A percentile compares a stretch with the other conserved stretches of the same genome.
Evolutionary conservation across 129 eudicot genomes (phyloP).

Genomic region (Chrysanthemum makinoi): DNA sequence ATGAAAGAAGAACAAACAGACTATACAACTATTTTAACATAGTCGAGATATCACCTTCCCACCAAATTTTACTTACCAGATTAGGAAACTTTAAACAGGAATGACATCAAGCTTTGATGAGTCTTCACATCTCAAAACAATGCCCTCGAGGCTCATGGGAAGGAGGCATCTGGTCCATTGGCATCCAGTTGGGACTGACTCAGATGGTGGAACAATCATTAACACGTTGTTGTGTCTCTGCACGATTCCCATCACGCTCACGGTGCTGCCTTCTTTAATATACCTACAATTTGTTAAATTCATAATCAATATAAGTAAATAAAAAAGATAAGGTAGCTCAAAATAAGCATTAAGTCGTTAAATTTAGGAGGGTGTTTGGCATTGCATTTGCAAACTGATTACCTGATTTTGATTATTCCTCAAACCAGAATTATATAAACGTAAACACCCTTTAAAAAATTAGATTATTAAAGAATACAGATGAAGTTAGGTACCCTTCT

Average conservation of each 20-base stretch:
- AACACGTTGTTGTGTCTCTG: constrained; percentile 65
- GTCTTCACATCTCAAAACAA: constrained; percentile 66
- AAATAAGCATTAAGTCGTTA: no score
- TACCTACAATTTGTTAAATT: constrained; percentile 32
- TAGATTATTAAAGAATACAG: no score
- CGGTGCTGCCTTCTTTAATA: constrained; percentile 70
- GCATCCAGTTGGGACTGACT: constrained; percentile 58
- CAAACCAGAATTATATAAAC: no score
- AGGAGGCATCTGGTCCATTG: constrained; percentile 63
- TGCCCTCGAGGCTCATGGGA: constrained; percentile 62
- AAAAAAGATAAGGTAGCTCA: not conserved
- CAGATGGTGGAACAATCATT: constrained; percentile 74
- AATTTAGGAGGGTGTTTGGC: not conserved
- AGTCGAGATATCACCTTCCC: constrained; percentile 23
- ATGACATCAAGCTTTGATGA: constrained; percentile 66
- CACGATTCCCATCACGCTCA: constrained; percentile 69
- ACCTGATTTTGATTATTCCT: no score
- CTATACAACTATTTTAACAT: constrained; percentile 49
- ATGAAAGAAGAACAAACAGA: constrained; percentile 33
- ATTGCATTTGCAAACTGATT: not conserved
- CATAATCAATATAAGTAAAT: not conserved
- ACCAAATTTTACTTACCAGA: constrained; percentile 23
- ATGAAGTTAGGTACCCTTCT: constrained; percentile 48
- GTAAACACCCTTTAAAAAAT: no score
- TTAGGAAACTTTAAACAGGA: constrained; percentile 45